Evolutionary conservation across 257 asterid species (phyloP).

Genomic region (Apocynum venetum): DNA sequence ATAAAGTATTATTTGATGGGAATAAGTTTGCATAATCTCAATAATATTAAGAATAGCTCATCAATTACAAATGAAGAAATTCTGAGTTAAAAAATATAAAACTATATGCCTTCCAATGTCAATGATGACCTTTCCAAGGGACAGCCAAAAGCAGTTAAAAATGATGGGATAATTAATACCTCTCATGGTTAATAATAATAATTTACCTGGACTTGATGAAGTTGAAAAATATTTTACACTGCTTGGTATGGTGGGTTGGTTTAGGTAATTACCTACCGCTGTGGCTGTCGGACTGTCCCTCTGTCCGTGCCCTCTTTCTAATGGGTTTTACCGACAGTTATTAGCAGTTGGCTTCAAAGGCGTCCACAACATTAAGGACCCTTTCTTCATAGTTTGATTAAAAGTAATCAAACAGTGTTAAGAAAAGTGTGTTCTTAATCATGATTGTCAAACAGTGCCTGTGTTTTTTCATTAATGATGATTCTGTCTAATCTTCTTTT

Average conservation of each 20-base stretch:
- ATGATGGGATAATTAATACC: background rate
- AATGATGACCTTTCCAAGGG: no score
- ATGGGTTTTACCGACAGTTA: constrained; percentile 9
- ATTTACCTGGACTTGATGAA: background rate
- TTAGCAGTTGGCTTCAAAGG: background rate
- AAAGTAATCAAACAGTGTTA: constrained; percentile 4
- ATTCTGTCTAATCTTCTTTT: background rate
- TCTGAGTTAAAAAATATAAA: no score
- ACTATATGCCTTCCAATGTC: no score
- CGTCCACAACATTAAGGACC: background rate
- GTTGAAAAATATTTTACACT: background rate
- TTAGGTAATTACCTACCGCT: background rate
- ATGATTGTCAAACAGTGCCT: background rate
- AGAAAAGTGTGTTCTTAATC: constrained; percentile 9
- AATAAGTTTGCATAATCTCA: no score
- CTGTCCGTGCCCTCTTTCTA: background rate
- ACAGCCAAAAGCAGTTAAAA: no score
- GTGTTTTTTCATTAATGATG: no score
- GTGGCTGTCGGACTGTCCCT: background rate
- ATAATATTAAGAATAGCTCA: no score
- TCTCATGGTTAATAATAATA: background rate
- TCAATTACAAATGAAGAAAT: no score
- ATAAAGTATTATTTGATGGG: no score
- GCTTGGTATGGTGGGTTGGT: background rate
- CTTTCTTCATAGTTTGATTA: background rate